Conservation (phyloP, 202 grass and related monocot genomes). For the Digitaria exilis region DNA sequence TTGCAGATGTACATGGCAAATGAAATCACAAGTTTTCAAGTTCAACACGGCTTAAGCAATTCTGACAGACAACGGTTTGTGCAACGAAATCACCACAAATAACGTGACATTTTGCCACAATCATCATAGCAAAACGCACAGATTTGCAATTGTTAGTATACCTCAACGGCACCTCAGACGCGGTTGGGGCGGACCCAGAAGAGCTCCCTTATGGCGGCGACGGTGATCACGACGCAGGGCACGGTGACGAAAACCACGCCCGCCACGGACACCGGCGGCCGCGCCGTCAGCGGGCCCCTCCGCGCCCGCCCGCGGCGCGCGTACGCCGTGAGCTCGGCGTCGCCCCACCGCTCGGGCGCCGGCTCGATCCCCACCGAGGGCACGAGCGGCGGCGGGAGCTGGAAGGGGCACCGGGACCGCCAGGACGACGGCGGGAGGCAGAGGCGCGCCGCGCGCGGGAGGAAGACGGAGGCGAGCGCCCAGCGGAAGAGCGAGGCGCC, state of each 20-base stretch:
- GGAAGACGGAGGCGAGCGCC: constrained; percentile 50
- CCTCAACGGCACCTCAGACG: constrained; percentile 24
- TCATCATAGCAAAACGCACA: background rate
- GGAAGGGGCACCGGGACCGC: constrained; percentile 71
- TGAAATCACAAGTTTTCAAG: background rate
- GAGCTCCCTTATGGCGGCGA: constrained; percentile 30
- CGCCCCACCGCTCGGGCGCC: constrained; percentile 43
- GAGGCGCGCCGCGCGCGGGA: constrained; percentile 50
- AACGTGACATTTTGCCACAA: background rate
- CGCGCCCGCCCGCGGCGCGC: constrained; percentile 34
- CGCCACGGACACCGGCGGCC: constrained; percentile 25
- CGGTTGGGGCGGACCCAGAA: constrained; percentile 41
- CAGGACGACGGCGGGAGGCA: constrained; percentile 55
- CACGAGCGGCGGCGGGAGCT: constrained; percentile 58
- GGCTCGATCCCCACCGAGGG: constrained; percentile 46
- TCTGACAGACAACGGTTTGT: background rate
- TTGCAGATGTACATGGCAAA: background rate
- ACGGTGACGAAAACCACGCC: constrained; percentile 39
- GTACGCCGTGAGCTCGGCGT: constrained; percentile 44
- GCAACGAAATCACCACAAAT: constrained; percentile 7
- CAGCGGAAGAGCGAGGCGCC: constrained; percentile 41
- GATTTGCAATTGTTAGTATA: background rate
- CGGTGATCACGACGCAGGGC: constrained; percentile 37
- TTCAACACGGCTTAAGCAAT: background rate
- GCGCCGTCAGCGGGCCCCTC: constrained; percentile 41